Base-by-base conservation (phyloP, 441 rosid species). In the Bocquillonia castaneifolia region DNA sequence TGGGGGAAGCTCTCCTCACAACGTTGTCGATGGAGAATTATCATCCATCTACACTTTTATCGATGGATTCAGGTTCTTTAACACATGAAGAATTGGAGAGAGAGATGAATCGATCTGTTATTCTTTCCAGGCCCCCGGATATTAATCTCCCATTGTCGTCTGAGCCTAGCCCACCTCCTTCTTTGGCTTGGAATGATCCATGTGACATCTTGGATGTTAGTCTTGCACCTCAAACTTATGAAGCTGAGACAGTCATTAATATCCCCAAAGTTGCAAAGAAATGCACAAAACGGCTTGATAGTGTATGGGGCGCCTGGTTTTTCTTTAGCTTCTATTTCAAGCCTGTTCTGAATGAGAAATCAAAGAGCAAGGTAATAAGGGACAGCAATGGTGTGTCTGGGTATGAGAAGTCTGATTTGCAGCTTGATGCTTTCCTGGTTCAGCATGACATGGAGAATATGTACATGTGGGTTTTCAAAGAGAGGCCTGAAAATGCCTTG, bases 361-460 rank as follows among this genome's bases (percentile, higher is more conserved):
- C 92, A 5, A 91, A 89, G 76, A 53, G 72, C 74, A 91, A 89
- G 79, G 47, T 89, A 23, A 63, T 75, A 17, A 83, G 86, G 75
- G 93, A 89, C 68, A 63, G 81, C 53, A 86, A 89, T 62, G 90
- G 97, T 52, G 80, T 89, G 59, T 89, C 93, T 3, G 92, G 96
- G 56, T 89, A 76, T 68, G 97, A 89, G 42, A 91, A 89, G 70
- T 82, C 97, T 1, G 96, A 91, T 74, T 77, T 91, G 87, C 85
- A 83, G 79, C 86, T 87, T 0, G 92, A 89, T 74, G 63, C 88
- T 37, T 91, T 91, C 81, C 47, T 91, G 79, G 96, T 91, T 75
- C 97, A 91, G 80, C 97, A 91, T 70, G 97, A 91, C 69, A 86
- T 91, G 97, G 97, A 91, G 87, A 91, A 91, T 69, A 86, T 89